These are phyloP conservation scores for Curvularia eragrostidis DNA, from an alignment of 2,329 filamentous ascomycete species.

Conservation along the genomic window DNA sequence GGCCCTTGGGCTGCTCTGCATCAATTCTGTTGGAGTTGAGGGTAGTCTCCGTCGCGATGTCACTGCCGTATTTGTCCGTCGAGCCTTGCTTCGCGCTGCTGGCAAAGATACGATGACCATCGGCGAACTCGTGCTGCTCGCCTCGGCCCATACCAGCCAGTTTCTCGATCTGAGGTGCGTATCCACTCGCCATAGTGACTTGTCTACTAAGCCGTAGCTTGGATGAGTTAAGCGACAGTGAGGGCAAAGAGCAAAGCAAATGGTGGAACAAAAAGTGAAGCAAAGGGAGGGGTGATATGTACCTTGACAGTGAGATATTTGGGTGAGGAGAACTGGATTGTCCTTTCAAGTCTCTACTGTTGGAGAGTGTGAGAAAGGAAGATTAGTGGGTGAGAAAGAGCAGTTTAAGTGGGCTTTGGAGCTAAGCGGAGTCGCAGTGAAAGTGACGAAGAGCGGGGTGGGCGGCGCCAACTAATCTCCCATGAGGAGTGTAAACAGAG, in stretches of 20 bases:
- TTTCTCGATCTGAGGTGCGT: slow-evolving; percentile 13
- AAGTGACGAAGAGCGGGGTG: slow-evolving; percentile 2
- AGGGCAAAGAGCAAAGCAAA: background rate
- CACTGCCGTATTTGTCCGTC: background rate
- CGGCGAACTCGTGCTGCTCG: slow-evolving; percentile 10
- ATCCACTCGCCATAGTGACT: slow-evolving; percentile 13
- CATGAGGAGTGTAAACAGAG: background rate
- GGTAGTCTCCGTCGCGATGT: background rate
- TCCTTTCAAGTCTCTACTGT: too few species aligned
- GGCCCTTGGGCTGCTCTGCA: slow-evolving; percentile 15
- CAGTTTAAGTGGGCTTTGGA: background rate
- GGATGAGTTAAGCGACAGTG: background rate
- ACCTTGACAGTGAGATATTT: background rate
- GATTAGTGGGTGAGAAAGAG: too few species aligned
- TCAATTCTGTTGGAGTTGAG: background rate
- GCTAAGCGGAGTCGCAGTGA: slow-evolving; percentile 3
- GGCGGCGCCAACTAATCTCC: background rate
- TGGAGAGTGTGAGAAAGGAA: background rate
- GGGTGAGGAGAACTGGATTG: background rate
- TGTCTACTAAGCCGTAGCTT: background rate
- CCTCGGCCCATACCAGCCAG: slow-evolving; percentile 8
- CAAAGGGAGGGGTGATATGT: background rate
- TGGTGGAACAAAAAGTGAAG: background rate
- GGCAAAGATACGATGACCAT: background rate
- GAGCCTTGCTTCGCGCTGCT: slow-evolving; percentile 3